Percentiles rank a stretch among this genome's conserved stretches.
Evolutionary conservation across 441 rosid species (phyloP).

Genomic region (Biscutella laevigata): DNA sequence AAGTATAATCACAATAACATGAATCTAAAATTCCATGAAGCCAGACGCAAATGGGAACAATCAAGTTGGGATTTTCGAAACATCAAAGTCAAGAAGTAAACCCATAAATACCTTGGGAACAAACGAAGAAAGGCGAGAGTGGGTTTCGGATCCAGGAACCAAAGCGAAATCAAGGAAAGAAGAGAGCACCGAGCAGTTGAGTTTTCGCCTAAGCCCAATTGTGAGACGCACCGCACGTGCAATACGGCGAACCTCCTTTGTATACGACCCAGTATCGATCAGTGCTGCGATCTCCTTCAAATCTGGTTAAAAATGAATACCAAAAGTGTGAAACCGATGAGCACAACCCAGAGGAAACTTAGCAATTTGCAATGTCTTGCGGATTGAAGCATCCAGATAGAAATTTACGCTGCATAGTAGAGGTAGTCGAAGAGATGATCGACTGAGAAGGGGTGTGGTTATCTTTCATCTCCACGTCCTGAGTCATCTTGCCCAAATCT

Average conservation of each 20-base stretch:
- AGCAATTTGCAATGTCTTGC: not conserved
- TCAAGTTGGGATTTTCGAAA: too few species aligned
- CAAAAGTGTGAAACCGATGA: not conserved
- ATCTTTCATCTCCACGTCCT: slow-evolving; percentile 53
- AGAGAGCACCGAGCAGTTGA: slow-evolving; percentile 32
- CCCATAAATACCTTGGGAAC: slow-evolving; percentile 35
- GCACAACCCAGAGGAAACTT: not conserved
- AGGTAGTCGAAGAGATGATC: slow-evolving; percentile 33
- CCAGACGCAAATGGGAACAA: too few species aligned
- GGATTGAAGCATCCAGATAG: not conserved
- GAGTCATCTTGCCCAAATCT: slow-evolving; percentile 38
- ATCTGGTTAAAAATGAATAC: slow-evolving; percentile 18
- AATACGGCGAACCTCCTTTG: slow-evolving; percentile 47
- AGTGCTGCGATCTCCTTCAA: slow-evolving; percentile 43
- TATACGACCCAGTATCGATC: slow-evolving; percentile 38
- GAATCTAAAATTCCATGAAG: not conserved
- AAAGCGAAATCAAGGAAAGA: slow-evolving; percentile 41
- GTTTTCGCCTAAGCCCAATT: slow-evolving; percentile 39
- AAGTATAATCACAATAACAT: not conserved
- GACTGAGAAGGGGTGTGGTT: slow-evolving; percentile 40
- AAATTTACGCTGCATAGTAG: slow-evolving; percentile 36
- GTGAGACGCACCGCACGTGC: slow-evolving; percentile 50
- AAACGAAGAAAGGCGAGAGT: slow-evolving; percentile 32
- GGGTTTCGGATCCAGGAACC: slow-evolving; percentile 38
- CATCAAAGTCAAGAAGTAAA: not conserved